A percentile compares a stretch with the other conserved stretches of the same genome.
These are phyloP conservation scores for Aspergillus bertholletiae DNA, from an alignment of 495 filamentous ascomycete genomes.

Conservation along the genomic window DNA sequence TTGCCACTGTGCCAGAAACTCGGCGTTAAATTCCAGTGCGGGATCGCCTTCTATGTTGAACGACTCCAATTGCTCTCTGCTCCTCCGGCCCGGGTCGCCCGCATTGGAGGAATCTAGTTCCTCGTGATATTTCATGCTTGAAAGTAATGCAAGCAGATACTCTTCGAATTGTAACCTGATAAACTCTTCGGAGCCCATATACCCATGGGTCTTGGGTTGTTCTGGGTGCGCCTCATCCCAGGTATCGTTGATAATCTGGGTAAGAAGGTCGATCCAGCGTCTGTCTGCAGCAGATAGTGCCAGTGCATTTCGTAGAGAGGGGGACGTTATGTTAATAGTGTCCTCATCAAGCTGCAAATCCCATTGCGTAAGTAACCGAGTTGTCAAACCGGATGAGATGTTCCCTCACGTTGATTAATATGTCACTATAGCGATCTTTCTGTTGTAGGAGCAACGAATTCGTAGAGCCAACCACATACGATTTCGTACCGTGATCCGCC, in stretches of 20 bases:
- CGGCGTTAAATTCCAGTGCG: conserved; percentile 69
- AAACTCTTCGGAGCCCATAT: conserved; percentile 95
- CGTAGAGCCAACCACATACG: conserved; percentile 94
- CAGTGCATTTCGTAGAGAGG: conserved; percentile 74
- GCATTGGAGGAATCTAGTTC: conserved; percentile 50
- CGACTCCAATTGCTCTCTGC: conserved; percentile 32
- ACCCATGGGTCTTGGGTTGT: conserved; percentile 88
- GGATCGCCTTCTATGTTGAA: conserved; percentile 75
- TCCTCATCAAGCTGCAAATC: conserved; percentile 72
- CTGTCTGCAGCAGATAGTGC: conserved; percentile 80
- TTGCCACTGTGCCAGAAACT: conserved; percentile 74
- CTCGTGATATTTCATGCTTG: conserved; percentile 83
- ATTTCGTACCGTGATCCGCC: conserved; percentile 92
- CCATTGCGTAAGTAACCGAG: not conserved
- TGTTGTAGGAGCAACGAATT: conserved; percentile 93
- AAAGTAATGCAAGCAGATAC: conserved; percentile 85
- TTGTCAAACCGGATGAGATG: not conserved
- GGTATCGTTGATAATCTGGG: conserved; percentile 88
- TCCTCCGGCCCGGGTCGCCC: conserved; percentile 27
- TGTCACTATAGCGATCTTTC: conserved; percentile 95
- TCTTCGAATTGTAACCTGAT: conserved; percentile 98
- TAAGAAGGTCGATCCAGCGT: conserved; percentile 94
- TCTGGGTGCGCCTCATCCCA: conserved; percentile 92
- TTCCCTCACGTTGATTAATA: conserved; percentile 74
- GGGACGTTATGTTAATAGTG: conserved; percentile 76